Conservation (phyloP, 1,284 basidiomycete species). For the Thelephora terrestris region DNA sequence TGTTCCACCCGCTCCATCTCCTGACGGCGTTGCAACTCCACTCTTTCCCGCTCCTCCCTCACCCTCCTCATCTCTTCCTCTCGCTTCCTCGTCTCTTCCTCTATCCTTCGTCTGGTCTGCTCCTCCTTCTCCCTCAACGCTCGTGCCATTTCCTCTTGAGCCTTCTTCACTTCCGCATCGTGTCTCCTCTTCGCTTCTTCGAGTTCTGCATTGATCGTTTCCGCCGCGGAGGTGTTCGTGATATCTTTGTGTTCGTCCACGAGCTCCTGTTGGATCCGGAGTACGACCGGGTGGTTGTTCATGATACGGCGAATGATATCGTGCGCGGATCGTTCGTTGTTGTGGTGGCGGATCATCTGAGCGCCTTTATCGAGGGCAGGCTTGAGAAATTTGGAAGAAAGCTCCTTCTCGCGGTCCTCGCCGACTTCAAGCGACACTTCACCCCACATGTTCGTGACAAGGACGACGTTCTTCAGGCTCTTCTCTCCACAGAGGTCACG, state of each 20-base stretch:
- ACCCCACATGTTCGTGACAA: conserved; percentile 44
- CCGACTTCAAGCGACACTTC: conserved; percentile 19
- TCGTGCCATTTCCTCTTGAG: conserved; percentile 20
- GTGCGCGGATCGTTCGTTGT: conserved; percentile 10
- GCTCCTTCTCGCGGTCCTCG: conserved; percentile 9
- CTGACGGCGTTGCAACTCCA: background rate
- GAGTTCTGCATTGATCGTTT: conserved; percentile 6
- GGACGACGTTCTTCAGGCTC: conserved; percentile 34
- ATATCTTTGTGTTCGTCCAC: conserved; percentile 6
- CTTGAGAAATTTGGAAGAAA: conserved; percentile 13
- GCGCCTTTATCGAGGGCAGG: conserved; percentile 13
- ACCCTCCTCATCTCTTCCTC: background rate
- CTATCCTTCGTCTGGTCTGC: conserved; percentile 4
- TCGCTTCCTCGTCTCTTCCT: conserved; percentile 4
- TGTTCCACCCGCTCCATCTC: conserved; percentile 3
- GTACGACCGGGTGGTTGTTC: conserved; percentile 1
- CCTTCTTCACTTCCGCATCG: conserved; percentile 10
- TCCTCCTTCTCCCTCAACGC: conserved; percentile 12
- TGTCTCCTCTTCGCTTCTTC: conserved; percentile 12
- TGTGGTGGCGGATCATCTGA: conserved; percentile 10
- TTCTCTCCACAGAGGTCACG: conserved; percentile 36
- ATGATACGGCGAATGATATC: conserved; percentile 9
- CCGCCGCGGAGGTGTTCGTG: conserved; percentile 6
- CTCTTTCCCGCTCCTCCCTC: conserved; percentile 1
- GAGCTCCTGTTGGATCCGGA: conserved; percentile 12